Conservation (phyloP, 768 basidiomycete genomes). For the Rhodotorula toruloides region DNA sequence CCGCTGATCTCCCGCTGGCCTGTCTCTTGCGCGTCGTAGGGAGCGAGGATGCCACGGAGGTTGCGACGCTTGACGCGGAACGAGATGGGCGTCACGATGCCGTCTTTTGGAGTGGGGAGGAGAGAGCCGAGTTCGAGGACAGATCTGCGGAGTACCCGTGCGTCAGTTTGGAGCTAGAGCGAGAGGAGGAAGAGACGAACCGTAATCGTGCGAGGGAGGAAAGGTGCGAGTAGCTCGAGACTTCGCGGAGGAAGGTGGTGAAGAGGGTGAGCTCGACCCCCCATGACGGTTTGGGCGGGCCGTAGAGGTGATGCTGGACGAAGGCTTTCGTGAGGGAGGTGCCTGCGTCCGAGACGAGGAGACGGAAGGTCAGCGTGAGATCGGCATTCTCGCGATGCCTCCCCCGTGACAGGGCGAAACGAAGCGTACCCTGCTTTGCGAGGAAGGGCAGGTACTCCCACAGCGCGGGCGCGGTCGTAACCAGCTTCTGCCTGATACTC, state of each 20-base stretch:
- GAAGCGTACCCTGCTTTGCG: constrained; percentile 36
- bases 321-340: constrained; percentile 61
- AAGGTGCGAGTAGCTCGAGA: constrained; percentile 71
- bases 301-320: constrained; percentile 71
- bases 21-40: constrained; percentile 66
- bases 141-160: constrained; percentile 49
- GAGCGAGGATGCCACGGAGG: constrained; percentile 71
- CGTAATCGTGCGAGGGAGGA: constrained; percentile 63
- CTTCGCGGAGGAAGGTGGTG: constrained; percentile 67
- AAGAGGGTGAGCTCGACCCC: constrained; percentile 87
- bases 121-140: constrained; percentile 74
- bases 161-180: background rate
- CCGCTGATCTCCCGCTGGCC: constrained; percentile 77
- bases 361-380: background rate
- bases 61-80: constrained; percentile 70
- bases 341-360: constrained; percentile 43
- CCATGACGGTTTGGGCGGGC: constrained; percentile 85
- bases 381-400: too few species aligned
- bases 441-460: constrained; percentile 42
- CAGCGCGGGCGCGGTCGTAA: constrained; percentile 16
- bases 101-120: constrained; percentile 77
- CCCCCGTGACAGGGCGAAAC: background rate
- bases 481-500: background rate
- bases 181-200: constrained; percentile 42
- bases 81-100: constrained; percentile 87